Conservation (phyloP, 176 grass and related monocot species). For the Lolium multiflorum region DNA sequence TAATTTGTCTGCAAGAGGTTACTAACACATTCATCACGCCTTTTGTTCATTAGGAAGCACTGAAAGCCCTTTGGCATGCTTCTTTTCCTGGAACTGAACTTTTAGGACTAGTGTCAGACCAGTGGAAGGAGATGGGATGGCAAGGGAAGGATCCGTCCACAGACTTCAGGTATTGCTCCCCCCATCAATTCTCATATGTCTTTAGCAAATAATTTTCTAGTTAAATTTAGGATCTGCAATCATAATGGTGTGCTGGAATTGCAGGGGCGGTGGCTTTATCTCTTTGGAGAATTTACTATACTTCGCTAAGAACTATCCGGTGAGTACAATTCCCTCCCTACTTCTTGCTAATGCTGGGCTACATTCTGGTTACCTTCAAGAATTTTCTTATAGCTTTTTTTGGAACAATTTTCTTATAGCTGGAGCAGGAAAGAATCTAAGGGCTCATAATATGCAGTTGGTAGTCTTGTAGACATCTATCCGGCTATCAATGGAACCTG, state of each 20-base stretch:
- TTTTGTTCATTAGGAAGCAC: constrained; percentile 68
- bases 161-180: constrained; percentile 66
- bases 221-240: constrained; percentile 38
- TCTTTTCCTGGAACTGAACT: constrained; percentile 72
- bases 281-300: constrained; percentile 84
- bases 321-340: constrained; percentile 44
- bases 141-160: constrained; percentile 91
- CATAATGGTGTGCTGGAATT: constrained; percentile 42
- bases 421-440: neutral
- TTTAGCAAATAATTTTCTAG: neutral
- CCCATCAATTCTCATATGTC: neutral
- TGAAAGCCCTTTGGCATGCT: constrained; percentile 70
- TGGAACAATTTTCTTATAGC: neutral
- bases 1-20: constrained; percentile 21
- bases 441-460: neutral
- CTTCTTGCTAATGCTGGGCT: neutral
- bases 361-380: neutral
- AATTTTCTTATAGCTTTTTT: neutral
- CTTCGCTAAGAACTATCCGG: constrained; percentile 71
- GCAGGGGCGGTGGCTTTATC: constrained; percentile 83
- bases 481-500: neutral
- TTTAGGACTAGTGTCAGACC: constrained; percentile 70
- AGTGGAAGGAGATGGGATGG: constrained; percentile 93
- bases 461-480: neutral
- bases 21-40: constrained; percentile 28